Evolutionary conservation across 192 early-diverging fungal species (phyloP).

Genomic region (Coemansia sp.): DNA sequence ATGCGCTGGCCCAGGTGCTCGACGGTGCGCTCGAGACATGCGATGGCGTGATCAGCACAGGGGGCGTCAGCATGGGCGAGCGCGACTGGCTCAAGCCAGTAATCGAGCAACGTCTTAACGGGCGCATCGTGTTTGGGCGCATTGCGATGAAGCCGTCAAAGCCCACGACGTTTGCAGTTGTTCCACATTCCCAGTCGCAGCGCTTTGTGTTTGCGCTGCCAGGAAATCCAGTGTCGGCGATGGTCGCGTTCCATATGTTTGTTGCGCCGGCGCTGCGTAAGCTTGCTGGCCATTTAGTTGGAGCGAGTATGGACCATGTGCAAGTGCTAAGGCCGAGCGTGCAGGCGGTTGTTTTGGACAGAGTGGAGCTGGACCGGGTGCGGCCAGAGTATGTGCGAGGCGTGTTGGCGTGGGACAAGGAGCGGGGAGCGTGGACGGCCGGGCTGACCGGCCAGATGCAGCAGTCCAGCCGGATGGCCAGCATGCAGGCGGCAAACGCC

Average conservation of each 20-base stretch:
- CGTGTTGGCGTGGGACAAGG: constrained; percentile 29
- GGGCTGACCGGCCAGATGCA: constrained; percentile 67
- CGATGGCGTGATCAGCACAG: constrained; percentile 86
- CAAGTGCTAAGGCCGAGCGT: constrained; percentile 61
- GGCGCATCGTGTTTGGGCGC: constrained; percentile 84
- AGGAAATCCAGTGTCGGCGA: constrained; percentile 92
- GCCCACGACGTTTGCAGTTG: constrained; percentile 91
- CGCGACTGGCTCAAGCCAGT: constrained; percentile 87
- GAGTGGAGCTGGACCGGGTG: constrained; percentile 32
- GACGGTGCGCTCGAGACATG: constrained; percentile 54
- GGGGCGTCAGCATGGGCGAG: constrained; percentile 99
- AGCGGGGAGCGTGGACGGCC: constrained; percentile 38
- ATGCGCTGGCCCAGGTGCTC: constrained; percentile 56
- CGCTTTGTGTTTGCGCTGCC: constrained; percentile 86
- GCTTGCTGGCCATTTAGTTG: constrained; percentile 64
- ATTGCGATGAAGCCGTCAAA: constrained; percentile 93
- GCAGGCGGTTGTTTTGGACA: constrained; percentile 69
- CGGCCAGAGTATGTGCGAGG: constrained; percentile 40
- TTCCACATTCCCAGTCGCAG: constrained; percentile 23
- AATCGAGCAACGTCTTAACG: constrained; percentile 74
- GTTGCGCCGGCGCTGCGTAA: constrained; percentile 80
- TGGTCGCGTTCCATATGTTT: constrained; percentile 88
- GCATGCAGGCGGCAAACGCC: constrained; percentile 75
- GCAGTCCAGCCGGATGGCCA: constrained; percentile 76
- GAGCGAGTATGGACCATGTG: background rate